Evolutionary conservation across 2,329 filamentous ascomycete species (phyloP).

Genomic region (Golovinomyces cichoracearum): DNA sequence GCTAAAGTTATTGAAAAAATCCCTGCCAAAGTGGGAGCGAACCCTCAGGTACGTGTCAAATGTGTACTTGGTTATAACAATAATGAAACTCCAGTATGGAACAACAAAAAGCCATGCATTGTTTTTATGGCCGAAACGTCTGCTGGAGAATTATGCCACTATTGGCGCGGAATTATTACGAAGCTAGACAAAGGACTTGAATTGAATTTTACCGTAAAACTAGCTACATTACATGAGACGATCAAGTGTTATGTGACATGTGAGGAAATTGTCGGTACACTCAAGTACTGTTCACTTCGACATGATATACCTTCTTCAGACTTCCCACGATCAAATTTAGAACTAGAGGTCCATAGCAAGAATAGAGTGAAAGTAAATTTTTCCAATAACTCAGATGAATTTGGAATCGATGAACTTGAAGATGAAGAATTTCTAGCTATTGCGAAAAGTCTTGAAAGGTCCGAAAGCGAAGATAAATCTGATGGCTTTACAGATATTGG

Average conservation of each 20-base stretch:
- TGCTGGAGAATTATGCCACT: constrained; percentile 43
- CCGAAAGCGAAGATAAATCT: constrained; percentile 7
- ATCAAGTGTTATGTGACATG: constrained; percentile 52
- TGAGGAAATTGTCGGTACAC: constrained; percentile 51
- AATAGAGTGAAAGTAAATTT: background rate
- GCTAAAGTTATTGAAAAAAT: constrained; percentile 15
- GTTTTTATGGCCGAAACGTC: constrained; percentile 51
- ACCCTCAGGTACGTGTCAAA: constrained; percentile 33
- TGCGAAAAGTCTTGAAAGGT: constrained; percentile 9
- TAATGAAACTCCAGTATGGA: constrained; percentile 34
- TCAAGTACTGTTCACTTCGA: constrained; percentile 8
- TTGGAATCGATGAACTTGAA: constrained; percentile 15
- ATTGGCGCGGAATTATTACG: constrained; percentile 34
- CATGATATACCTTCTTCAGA: constrained; percentile 15
- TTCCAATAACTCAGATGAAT: constrained; percentile 6
- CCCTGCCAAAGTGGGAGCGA: constrained; percentile 15
- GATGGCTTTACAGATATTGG: constrained; percentile 30
- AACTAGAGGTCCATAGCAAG: background rate
- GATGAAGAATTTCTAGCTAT: constrained; percentile 20
- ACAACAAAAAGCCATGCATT: constrained; percentile 36
- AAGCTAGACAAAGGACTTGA: constrained; percentile 33
- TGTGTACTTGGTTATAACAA: constrained; percentile 50
- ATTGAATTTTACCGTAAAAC: constrained; percentile 29
- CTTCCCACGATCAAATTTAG: constrained; percentile 10
- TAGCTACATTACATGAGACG: constrained; percentile 27